A percentile compares a stretch with the other conserved stretches of the same genome.
Evolutionary conservation across 768 basidiomycete genomes (phyloP).

Genomic region (Boletus fagicola): DNA sequence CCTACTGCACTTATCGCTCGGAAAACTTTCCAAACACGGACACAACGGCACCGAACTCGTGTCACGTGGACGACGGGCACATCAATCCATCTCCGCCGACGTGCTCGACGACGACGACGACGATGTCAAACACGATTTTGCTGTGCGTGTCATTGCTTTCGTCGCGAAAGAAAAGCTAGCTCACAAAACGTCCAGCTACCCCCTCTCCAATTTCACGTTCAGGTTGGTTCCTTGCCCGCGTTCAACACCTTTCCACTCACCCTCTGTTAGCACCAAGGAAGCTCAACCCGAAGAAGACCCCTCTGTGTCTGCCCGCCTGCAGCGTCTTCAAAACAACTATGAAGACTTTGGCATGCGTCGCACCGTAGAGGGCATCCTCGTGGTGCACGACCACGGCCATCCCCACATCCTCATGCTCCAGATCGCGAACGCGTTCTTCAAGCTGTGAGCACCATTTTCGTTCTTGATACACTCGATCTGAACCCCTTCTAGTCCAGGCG

Average conservation of each 20-base stretch:
- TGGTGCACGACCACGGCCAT: slow-evolving; percentile 95
- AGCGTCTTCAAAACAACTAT: slow-evolving; percentile 94
- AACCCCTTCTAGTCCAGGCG: slow-evolving; percentile 70
- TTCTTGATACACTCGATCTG: neutral
- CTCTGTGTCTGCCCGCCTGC: slow-evolving; percentile 90
- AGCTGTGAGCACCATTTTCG: slow-evolving; percentile 63
- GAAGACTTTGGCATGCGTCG: slow-evolving; percentile 96
- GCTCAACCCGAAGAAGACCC: slow-evolving; percentile 97
- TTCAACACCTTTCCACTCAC: slow-evolving; percentile 10
- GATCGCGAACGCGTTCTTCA: slow-evolving; percentile 98
- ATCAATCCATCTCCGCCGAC: slow-evolving; percentile 7
- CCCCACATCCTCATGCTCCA: slow-evolving; percentile 98
- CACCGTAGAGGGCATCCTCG: slow-evolving; percentile 76
- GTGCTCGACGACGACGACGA: slow-evolving; percentile 21
- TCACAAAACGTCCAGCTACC: slow-evolving; percentile 51
- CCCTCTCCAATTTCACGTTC: slow-evolving; percentile 89
- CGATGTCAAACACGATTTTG: slow-evolving; percentile 54
- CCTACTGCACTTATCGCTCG: neutral
- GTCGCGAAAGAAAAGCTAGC: neutral
- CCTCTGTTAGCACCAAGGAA: slow-evolving; percentile 75
- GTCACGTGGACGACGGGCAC: slow-evolving; percentile 16
- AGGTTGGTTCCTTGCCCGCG: slow-evolving; percentile 45
- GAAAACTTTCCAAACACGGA: slow-evolving; percentile 1
- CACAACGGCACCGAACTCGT: neutral
- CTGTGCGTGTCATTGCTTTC: slow-evolving; percentile 34